Conservation (phyloP, 2,329 filamentous ascomycete species). For the Zasmidium angulare region DNA sequence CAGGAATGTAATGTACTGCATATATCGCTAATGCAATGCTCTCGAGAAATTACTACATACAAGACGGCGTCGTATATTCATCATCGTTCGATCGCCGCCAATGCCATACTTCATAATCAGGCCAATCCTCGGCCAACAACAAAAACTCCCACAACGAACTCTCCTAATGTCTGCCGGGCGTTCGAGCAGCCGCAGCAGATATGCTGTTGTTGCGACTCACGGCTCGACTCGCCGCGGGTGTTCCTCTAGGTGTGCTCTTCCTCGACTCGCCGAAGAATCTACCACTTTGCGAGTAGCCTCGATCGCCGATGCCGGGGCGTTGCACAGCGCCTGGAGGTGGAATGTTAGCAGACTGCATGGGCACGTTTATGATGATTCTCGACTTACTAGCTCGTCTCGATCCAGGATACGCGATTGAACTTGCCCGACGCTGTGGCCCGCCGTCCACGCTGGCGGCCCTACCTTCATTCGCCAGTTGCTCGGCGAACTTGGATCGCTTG, state of each 20-base stretch:
- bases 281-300: constrained; percentile 29
- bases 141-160: too few species aligned
- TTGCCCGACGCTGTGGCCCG: constrained; percentile 27
- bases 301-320: constrained; percentile 23
- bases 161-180: not conserved
- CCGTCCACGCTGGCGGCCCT: constrained; percentile 23
- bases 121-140: too few species aligned
- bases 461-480: constrained; percentile 38
- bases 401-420: constrained; percentile 27
- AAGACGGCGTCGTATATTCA: too few species aligned
- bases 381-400: constrained; percentile 26
- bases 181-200: not conserved
- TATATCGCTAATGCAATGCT: too few species aligned
- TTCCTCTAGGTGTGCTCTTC: constrained; percentile 29
- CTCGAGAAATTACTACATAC: too few species aligned
- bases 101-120: not conserved
- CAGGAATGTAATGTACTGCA: too few species aligned
- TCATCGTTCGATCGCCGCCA: too few species aligned
- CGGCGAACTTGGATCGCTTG: constrained; percentile 53
- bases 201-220: constrained; percentile 29
- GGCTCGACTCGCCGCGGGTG: constrained; percentile 26
- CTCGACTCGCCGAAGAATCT: constrained; percentile 33
- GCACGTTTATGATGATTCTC: not conserved
- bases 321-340: not conserved
- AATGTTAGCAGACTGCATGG: constrained; percentile 4